Percentiles rank a stretch among this genome's conserved stretches.
These are phyloP conservation scores for Austroboletus eburneus DNA, from an alignment of 768 basidiomycete genomes.

Conservation along the genomic window DNA sequence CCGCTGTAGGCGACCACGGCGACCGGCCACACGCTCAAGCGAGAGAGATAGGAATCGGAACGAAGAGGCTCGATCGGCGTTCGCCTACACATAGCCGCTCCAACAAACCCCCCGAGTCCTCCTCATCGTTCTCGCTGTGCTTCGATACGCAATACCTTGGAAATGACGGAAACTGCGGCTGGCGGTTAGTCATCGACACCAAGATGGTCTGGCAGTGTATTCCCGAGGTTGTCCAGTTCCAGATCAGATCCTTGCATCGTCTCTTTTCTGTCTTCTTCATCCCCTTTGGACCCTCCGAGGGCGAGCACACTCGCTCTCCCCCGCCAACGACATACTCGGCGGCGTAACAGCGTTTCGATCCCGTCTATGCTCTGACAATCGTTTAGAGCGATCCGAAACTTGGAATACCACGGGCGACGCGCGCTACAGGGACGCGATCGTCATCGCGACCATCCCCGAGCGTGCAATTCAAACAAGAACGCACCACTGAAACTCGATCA, in stretches of 20 bases:
- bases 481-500: slow-evolving; percentile 67
- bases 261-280: not conserved
- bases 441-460: not conserved
- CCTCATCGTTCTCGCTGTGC: too few species aligned
- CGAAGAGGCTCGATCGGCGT: too few species aligned
- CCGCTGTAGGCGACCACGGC: too few species aligned
- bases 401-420: slow-evolving; percentile 53
- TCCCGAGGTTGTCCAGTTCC: slow-evolving; percentile 2
- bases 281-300: not conserved
- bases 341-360: slow-evolving; percentile 41
- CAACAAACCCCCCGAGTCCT: too few species aligned
- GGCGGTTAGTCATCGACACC: not conserved
- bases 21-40: too few species aligned
- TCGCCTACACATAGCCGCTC: too few species aligned
- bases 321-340: slow-evolving; percentile 48
- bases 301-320: slow-evolving; percentile 26
- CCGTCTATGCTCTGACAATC: slow-evolving; percentile 42
- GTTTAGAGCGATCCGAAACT: slow-evolving; percentile 47
- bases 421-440: slow-evolving; percentile 20
- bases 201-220: not conserved
- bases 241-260: not conserved
- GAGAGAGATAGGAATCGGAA: too few species aligned
- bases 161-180: not conserved
- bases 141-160: too few species aligned
- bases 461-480: slow-evolving; percentile 20